phyloP scores from a whole-genome alignment of 2,329 filamentous ascomycete species.

The Pleurostoma richardsiae region DNA sequence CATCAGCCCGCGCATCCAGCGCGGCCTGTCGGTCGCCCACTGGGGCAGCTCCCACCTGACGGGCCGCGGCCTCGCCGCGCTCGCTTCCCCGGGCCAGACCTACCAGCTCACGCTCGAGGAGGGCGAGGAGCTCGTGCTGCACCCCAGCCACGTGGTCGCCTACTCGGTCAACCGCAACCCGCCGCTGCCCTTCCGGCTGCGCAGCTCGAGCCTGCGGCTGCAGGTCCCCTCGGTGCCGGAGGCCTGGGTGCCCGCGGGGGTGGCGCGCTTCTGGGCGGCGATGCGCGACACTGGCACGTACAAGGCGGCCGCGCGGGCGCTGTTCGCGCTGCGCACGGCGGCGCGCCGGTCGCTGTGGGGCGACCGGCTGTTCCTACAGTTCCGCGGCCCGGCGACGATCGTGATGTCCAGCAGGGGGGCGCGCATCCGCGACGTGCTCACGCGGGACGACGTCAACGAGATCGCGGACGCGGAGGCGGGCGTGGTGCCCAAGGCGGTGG shows the following conservation, averaged over 20 bases:
- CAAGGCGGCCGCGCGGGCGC: conserved; percentile 58
- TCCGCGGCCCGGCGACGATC: conserved; percentile 80
- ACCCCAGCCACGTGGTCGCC: conserved; percentile 87
- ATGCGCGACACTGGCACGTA: conserved; percentile 70
- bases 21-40: conserved; percentile 70
- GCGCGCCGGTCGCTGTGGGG: conserved; percentile 84
- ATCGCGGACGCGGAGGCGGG: conserved; percentile 80
- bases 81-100: conserved; percentile 82
- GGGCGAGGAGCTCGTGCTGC: conserved; percentile 85
- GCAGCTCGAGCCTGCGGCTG: conserved; percentile 67
- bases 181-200: conserved; percentile 83
- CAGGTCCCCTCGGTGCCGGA: conserved; percentile 69
- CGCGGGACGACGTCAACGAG: conserved; percentile 77
- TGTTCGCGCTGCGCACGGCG: conserved; percentile 70
- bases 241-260: conserved; percentile 54
- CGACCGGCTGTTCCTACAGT: conserved; percentile 85
- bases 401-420: conserved; percentile 85
- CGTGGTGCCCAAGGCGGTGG: conserved; percentile 55
- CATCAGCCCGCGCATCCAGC: conserved; percentile 71
- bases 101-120: conserved; percentile 78
- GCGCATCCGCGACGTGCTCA: conserved; percentile 72
- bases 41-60: conserved; percentile 91
- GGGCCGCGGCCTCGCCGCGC: conserved; percentile 78
- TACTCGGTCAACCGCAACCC: conserved; percentile 73
- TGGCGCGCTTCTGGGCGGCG: conserved; percentile 63